Base-by-base conservation (phyloP, 2,329 filamentous ascomycete genomes). In the Ascochyta fabae region DNA sequence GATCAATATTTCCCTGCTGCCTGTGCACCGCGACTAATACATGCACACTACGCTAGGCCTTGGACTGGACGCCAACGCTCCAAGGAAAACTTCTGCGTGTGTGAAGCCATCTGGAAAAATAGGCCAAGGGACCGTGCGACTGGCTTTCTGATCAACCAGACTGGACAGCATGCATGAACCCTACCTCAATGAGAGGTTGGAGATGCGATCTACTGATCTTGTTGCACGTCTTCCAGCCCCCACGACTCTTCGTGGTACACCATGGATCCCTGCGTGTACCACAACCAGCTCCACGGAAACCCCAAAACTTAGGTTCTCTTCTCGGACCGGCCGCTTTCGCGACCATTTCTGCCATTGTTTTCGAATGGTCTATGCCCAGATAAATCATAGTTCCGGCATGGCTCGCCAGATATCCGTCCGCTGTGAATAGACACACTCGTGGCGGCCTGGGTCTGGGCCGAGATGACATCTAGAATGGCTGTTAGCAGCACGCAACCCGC, bases 71-170 rank as follows among this genome's bases (percentile, higher is more conserved):
- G 16, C 26, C 43, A 47, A 34, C 23, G 29, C 22, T n/a, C n/a
- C n/a, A n/a, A 41, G 15, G 5, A 15, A n/a, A 22, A 15, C 2
- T 36, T 38, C 23, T 22, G 6, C 29, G 23, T 26, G 26, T 34
- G 27, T 45, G 48, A 26, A 46, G 42, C 19, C 27, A 47, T 34
- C 10, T 47, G 9, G 51, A 45, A 33, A 48, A 43, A 39, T 23
- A 54, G 39, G 51, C 19, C 51, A 54, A 54, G 33, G 45, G 34
- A 39, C 40, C 19, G 16, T 36, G 41, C 34, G 27, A 39, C n/a
- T 3, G 19, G 19, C 19, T 19, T 19, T 19, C 19, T 19, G 19
- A 19, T 19, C 19, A 19, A 19, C 19, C 19, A n/a, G 29, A 49
- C 16, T 45, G 40, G 35, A 6, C 10, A n/a, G 29, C 22, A 27